Base-by-base conservation (phyloP, 441 rosid species). In the Populus trichocarpa region DNA sequence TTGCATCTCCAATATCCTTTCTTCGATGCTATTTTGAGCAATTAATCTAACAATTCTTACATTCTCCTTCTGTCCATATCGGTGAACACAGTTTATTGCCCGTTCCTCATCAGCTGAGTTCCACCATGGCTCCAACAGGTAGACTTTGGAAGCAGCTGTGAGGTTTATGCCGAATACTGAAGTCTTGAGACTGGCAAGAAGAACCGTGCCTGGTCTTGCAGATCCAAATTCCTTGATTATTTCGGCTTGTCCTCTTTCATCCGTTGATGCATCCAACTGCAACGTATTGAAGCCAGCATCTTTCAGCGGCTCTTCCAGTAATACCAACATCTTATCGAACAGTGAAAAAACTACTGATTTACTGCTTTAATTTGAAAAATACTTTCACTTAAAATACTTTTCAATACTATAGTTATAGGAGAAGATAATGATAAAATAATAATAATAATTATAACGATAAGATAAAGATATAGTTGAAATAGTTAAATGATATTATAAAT, bases 51-150 rank as follows among this genome's bases (percentile, higher is more conserved):
- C 88, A 33, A 91, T 74, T 70, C 83, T 90, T 16, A 95, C 97
- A 70, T 92, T 86, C 65, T 91, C 86, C 68, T 81, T 89, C 81
- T 93, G 98, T 33, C 99, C 99, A 4, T 92, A 92, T 74, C 96
- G 85, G 73, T 93, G 97, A 42, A 95, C 90, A 64, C 95, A 87
- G 79, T 95, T 95, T 97, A 95, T 93, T 3, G 98, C 99, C 78
- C 88, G 98, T 77, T 93, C 96, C 87, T 95, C 97, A 14, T 87
- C 86, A 2, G 97, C 32, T 30, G 32, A 30, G 32, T 30, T 30
- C 32, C 32, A 30, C 32, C 32, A 30, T 30, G 32, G 32, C 79
- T 93, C 99, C 2, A 95, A 76, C 84, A 95, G 59, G 86, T 88
- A 93, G 57, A 93, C 96, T 12, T 77, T 85, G 18, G 97, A 90